phyloP scores from a whole-genome alignment of 352 stramenopile species.

The Halophytophthora batemanensis region DNA sequence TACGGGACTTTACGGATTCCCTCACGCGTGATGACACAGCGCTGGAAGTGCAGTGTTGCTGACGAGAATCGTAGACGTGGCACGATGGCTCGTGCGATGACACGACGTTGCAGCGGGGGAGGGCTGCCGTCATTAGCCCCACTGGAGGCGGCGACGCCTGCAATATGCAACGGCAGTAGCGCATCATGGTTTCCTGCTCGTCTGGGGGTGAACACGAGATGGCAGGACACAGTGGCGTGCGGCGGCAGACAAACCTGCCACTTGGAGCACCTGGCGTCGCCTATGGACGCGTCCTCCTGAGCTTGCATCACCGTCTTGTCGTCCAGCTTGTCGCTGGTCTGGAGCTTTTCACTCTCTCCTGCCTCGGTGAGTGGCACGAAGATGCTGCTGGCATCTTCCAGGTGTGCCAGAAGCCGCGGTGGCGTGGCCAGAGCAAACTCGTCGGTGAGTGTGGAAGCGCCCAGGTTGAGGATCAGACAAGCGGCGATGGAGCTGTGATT shows the following conservation, averaged over 20 bases:
- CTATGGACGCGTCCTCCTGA: slow-evolving; percentile 1
- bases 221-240: slow-evolving; percentile 60
- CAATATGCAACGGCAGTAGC: slow-evolving; percentile 73
- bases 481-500: slow-evolving; percentile 84
- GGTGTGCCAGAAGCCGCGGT: slow-evolving; percentile 36
- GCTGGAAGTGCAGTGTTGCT: slow-evolving; percentile 77
- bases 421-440: slow-evolving; percentile 74
- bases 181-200: slow-evolving; percentile 44
- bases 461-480: slow-evolving; percentile 74
- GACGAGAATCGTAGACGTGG: slow-evolving; percentile 73
- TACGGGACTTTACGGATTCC: slow-evolving; percentile 86
- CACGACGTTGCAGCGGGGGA: slow-evolving; percentile 31
- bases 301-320: slow-evolving; percentile 3
- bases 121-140: slow-evolving; percentile 15
- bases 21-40: slow-evolving; percentile 83
- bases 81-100: slow-evolving; percentile 50
- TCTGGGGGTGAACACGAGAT: slow-evolving; percentile 74
- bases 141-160: slow-evolving; percentile 31
- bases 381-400: slow-evolving; percentile 80
- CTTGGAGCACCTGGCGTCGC: slow-evolving; percentile 32
- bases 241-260: slow-evolving; percentile 78
- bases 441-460: slow-evolving; percentile 23
- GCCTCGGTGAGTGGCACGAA: slow-evolving; percentile 58
- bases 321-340: slow-evolving; percentile 6
- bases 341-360: not conserved